phyloP scores from a whole-genome alignment of 208 protist species.

The Leishmania braziliensis region DNA sequence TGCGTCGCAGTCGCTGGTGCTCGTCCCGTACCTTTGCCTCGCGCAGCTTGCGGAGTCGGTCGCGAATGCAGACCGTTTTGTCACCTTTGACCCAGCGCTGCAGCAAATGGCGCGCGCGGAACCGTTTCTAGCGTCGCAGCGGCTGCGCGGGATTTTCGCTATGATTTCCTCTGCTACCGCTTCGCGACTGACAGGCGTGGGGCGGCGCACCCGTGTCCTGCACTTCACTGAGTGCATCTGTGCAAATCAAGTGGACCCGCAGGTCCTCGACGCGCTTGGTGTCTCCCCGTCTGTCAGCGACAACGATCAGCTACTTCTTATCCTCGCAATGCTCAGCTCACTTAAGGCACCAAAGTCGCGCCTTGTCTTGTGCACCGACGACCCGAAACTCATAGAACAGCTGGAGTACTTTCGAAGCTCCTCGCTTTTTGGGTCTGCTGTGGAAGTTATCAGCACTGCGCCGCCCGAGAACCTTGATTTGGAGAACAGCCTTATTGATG shows the following conservation, averaged over 20 bases:
- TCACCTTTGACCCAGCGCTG: slow-evolving; percentile 67
- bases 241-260: slow-evolving; percentile 34
- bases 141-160: slow-evolving; percentile 63
- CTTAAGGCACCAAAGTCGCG: slow-evolving; percentile 28
- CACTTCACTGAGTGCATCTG: slow-evolving; percentile 86
- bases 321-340: slow-evolving; percentile 71
- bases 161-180: slow-evolving; percentile 19
- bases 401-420: slow-evolving; percentile 11
- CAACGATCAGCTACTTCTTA: slow-evolving; percentile 75
- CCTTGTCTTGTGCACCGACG: slow-evolving; percentile 76
- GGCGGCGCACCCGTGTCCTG: slow-evolving; percentile 41
- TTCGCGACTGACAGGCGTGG: neutral
- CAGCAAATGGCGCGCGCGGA: slow-evolving; percentile 53
- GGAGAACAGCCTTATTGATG: slow-evolving; percentile 58
- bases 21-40: slow-evolving; percentile 67
- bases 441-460: slow-evolving; percentile 57
- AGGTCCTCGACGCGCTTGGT: slow-evolving; percentile 8
- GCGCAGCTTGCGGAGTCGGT: slow-evolving; percentile 66
- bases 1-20: slow-evolving; percentile 37
- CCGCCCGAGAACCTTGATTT: slow-evolving; percentile 46
- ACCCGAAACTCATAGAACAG: slow-evolving; percentile 36
- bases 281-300: slow-evolving; percentile 44
- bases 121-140: slow-evolving; percentile 68
- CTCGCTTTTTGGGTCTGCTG: slow-evolving; percentile 42
- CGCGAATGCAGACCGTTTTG: slow-evolving; percentile 23